phyloP scores from a whole-genome alignment of 768 basidiomycete species.

The Kwoniella sp. region DNA sequence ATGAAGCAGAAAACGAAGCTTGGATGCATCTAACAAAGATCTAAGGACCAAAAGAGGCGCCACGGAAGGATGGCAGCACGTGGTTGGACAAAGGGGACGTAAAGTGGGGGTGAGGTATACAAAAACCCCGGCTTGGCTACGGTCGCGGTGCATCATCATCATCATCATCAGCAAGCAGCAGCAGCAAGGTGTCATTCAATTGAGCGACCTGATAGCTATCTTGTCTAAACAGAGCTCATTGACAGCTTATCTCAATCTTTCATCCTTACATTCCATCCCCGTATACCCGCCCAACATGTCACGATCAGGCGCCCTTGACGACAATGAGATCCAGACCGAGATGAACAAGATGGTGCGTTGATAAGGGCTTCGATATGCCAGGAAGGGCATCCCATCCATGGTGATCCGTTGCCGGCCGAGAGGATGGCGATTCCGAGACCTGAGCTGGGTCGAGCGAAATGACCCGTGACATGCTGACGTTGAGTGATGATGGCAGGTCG shows the following conservation, averaged over 20 bases:
- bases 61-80: background rate
- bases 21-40: background rate
- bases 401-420: too few species aligned
- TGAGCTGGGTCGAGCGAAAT: background rate
- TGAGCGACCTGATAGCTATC: background rate
- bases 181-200: background rate
- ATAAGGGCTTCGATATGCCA: background rate
- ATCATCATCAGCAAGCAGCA: background rate
- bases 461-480: slow-evolving; percentile 1
- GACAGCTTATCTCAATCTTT: too few species aligned
- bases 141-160: background rate
- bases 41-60: background rate
- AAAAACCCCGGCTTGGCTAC: background rate
- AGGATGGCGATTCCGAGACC: too few species aligned
- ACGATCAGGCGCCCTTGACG: slow-evolving; percentile 70
- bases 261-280: too few species aligned
- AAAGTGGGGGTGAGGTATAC: background rate
- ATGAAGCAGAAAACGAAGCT: too few species aligned
- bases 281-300: slow-evolving; percentile 63
- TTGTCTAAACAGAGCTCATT: background rate
- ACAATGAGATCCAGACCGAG: slow-evolving; percentile 92
- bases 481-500: slow-evolving; percentile 64
- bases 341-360: slow-evolving; percentile 95
- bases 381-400: too few species aligned
- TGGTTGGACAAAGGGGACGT: background rate